Base-by-base conservation (phyloP, 2,329 filamentous ascomycete genomes). In the Clarireedia hainanense region DNA sequence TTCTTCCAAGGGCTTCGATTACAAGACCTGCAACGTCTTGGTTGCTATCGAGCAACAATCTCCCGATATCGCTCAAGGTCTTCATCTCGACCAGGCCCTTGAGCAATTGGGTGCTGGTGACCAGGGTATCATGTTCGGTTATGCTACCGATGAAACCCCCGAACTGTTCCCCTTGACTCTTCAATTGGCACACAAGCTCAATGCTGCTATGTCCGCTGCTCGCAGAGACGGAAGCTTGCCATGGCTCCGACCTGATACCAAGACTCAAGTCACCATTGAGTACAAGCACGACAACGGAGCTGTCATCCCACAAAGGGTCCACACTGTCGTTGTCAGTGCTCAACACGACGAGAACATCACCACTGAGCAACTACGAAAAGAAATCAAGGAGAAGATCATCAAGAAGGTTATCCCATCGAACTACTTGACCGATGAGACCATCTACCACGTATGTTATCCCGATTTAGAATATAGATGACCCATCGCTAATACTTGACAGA, bases 51-150 rank as follows among this genome's bases (percentile, higher is more conserved):
- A 99, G 86, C 85, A 99, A 80, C 94, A 99, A 79, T 97, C 92
- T 59, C 89, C 92, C 70, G 94, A 99, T 76, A 99, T 99, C 71
- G 94, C 94, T 67, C 94, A 97, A 80, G 94, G 94, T 82, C 89
- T 99, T 57, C 90, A 97, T 82, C 95, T 95, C 75, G 94, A 99
- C 65, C 83, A 96, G 80, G 91, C 90, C 66, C 87, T 99, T 50
- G 94, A 99, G 85, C 86, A 95, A 78, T 86, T 99, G 64, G 94
- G 94, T 76, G 94, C 94, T 62, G 94, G 94, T 87, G 94, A 99
- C 78, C 94, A 99, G 82, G 94, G 94, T 81, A 96, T 99, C 82
- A 99, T 99, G 94, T 99, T 99, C 77, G 94, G 94, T 70, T 99
- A 99, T 83, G 94, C 94, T 75, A 96, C 94, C 70, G 94, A 99